Base-by-base conservation (phyloP, 2,329 filamentous ascomycete genomes). In the Xylogone sp. region DNA sequence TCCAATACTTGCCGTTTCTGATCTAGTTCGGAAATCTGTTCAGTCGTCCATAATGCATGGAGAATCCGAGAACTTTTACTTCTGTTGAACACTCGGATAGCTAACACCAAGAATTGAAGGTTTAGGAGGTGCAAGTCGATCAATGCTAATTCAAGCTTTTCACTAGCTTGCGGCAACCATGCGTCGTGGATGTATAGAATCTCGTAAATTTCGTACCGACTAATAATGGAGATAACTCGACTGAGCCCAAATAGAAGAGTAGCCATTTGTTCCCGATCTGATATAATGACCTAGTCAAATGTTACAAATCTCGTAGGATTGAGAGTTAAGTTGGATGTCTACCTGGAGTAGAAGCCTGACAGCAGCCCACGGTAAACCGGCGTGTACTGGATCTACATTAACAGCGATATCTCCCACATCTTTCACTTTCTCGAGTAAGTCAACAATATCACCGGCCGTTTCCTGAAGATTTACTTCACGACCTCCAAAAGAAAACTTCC, bases 171-270 rank as follows among this genome's bases (percentile, higher is more conserved):
- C 31, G 43, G 18, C 10, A 20, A 8, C 5, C 29, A 46, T 3
- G 24, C 34, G 20, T 16, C 43, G 10, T 50, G 48, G 7, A 53
- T 44, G 45, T 62, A 63, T 2, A 62, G 39, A n/a, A 42, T 45
- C 42, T 61, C 54, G 44, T 59, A 62, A 24, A 62, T 57, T 10
- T 50, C 49, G 27, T 58, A 59, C 12, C 54, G 53, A 20, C 48
- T 54, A 34, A 60, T 59, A 9, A 63, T 21, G 16, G 48, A 56
- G 8, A 56, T 50, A 16, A 60, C 43, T 12, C 43, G 52, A 42
- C 62, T 58, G 8, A 57, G 34, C 5, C 48, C 49, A 7, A 59
- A 12, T 3, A 62, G 31, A 20, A 60, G 21, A 13, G 45, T 42
- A 42, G 45, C 54, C 55, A 58, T 58, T 31, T 56, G 54, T 22